Base-by-base conservation (phyloP, 345 rosid species). In the Camelina sativa region DNA sequence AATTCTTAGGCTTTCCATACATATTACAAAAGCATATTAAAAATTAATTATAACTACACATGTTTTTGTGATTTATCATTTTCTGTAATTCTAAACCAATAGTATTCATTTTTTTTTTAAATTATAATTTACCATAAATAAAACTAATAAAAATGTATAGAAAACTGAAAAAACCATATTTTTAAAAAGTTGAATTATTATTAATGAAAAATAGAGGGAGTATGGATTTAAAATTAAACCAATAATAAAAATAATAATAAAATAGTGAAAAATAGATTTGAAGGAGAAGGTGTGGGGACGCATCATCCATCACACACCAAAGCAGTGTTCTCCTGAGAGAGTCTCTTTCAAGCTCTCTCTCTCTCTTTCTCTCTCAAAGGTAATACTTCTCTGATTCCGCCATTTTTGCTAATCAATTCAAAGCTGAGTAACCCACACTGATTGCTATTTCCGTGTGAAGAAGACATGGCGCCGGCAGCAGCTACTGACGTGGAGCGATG, bases 401-500 rank as follows among this genome's bases (percentile, higher is more conserved):
- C 63, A 35, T 17, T 17, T 16, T 15, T 17, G 4, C 10, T 37
- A 35, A 6, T 37, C 40, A 9, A 37, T 38, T 19, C 48, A 60
- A 20, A 11, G 30, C 9, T 13, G 0, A 59, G 2, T 59, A 9
- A 34, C 62, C 5, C 3, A 17, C 3, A 17, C 46, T 37, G 3
- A 60, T 60, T 60, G 46, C 1, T 38, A 19, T 53, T 20, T 5
- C 38, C 63, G 73, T 25, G 63, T 20, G 63, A 51, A 65, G 66
- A 50, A 65, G 66, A 50, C 35, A 83, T 85, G 87, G 32, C 76
- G 71, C 48, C 25, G 58, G 76, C 56, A 38, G 60, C 62, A 38
- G 60, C 62, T 59, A 80, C 73, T 11, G 77, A 20, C 74, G 84
- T 63, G 79, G 88, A 81, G 81, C 82, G 82, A 35, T 89, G 96